A percentile compares a stretch with the other conserved stretches of the same genome.
These are phyloP conservation scores for Coemansia javaensis DNA, from an alignment of 192 early-diverging fungal genomes.

Conservation along the genomic window DNA sequence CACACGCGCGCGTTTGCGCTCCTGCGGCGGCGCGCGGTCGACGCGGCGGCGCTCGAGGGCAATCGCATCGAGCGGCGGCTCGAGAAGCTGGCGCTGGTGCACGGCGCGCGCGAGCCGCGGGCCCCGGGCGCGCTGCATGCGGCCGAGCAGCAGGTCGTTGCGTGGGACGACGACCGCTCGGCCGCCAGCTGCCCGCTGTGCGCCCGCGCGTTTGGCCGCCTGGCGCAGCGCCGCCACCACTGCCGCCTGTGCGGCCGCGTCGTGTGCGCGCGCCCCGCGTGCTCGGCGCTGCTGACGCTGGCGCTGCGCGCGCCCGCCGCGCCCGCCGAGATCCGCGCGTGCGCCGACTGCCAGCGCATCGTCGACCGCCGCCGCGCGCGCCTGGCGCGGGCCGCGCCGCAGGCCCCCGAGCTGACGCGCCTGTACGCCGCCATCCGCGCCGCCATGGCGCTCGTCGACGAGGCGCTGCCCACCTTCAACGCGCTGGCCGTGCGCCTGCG, in stretches of 20 bases:
- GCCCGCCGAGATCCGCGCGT: constrained; percentile 47
- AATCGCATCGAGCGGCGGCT: constrained; percentile 70
- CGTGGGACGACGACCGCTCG: constrained; percentile 25
- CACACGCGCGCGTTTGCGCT: constrained; percentile 53
- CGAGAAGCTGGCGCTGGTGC: constrained; percentile 55
- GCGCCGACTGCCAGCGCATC: constrained; percentile 55
- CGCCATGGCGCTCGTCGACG: constrained; percentile 26
- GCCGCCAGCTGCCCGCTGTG: constrained; percentile 24
- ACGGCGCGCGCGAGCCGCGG: constrained; percentile 5
- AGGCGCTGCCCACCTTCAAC: constrained; percentile 28
- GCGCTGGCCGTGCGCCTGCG: constrained; percentile 8
- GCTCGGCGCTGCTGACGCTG: constrained; percentile 37
- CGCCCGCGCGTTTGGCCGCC: constrained; percentile 37
- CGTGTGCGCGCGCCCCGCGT: constrained; percentile 52
- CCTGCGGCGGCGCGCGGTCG: constrained; percentile 51
- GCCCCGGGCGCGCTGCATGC: constrained; percentile 17
- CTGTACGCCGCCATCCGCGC: constrained; percentile 10
- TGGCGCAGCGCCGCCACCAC: constrained; percentile 65
- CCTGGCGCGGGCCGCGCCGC: constrained; percentile 28
- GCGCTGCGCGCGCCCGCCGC: constrained; percentile 10
- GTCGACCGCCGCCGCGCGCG: constrained; percentile 53
- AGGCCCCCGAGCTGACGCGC: constrained; percentile 13
- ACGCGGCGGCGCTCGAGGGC: constrained; percentile 60
- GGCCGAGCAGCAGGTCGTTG: constrained; percentile 42
- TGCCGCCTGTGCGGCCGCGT: constrained; percentile 68